These are phyloP conservation scores for Colletotrichum aenigma DNA, from an alignment of 2,329 filamentous ascomycete species.

Conservation along the genomic window DNA sequence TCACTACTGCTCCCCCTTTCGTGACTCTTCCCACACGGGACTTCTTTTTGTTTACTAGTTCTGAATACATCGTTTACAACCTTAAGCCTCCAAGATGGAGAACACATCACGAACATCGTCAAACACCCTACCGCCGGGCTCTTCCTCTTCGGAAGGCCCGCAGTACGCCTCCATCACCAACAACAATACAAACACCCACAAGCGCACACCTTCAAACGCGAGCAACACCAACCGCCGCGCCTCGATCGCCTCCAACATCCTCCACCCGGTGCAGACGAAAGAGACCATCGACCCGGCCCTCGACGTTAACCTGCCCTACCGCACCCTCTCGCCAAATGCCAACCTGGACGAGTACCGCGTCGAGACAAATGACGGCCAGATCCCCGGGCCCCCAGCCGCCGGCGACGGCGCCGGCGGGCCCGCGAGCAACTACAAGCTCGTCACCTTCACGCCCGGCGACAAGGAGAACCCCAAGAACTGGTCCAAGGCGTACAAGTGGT, in stretches of 20 bases:
- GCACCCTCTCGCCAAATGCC: slow-evolving; percentile 63
- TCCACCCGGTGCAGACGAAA: slow-evolving; percentile 29
- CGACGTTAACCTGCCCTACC: slow-evolving; percentile 66
- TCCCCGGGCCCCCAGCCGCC: slow-evolving; percentile 46
- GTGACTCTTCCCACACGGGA: not conserved
- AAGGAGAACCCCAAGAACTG: slow-evolving; percentile 86
- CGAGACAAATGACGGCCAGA: slow-evolving; percentile 66
- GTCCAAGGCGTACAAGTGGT: slow-evolving; percentile 81
- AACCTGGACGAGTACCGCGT: slow-evolving; percentile 71
- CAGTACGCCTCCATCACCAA: slow-evolving; percentile 6
- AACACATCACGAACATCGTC: not conserved
- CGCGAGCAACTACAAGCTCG: slow-evolving; percentile 51
- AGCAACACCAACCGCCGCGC: slow-evolving; percentile 12
- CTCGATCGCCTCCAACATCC: slow-evolving; percentile 25
- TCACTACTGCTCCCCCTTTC: not conserved
- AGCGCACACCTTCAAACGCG: not conserved
- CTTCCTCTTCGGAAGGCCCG: not conserved
- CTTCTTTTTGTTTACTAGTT: not conserved
- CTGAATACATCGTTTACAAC: not conserved
- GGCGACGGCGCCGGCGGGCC: not conserved
- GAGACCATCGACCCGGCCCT: slow-evolving; percentile 42
- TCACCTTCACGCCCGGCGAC: slow-evolving; percentile 71
- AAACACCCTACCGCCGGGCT: not conserved
- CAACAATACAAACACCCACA: not conserved
- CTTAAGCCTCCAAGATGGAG: not conserved